Evolutionary conservation across 2,329 filamentous ascomycete genomes (phyloP), one percentile per base, ranked within the genome.

Genomic region (Kalmusia sp.): DNA sequence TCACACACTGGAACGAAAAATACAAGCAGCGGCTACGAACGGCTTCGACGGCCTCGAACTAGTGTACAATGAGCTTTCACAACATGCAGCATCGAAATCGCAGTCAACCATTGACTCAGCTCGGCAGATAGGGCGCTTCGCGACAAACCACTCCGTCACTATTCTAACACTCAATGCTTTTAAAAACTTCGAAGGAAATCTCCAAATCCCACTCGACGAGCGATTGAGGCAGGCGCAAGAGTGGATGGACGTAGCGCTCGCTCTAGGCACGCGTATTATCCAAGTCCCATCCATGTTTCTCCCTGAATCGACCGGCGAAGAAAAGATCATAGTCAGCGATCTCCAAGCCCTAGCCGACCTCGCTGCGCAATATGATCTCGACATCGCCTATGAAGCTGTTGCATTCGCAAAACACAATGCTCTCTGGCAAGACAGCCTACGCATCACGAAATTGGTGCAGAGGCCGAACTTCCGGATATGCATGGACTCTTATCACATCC

Each of bases 11-110:
- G 37, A 55, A 17, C 34, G 31, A 6, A 58, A 55, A 38, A 35
- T 58, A 25, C 40, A 17, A 11, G 47, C 49, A 28, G 55, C 57
- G 5, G 55, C 55, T 2, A 14, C 12, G 2, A 43, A 54, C 24
- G 46, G 51, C 14, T 58, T 60, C 28, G 24, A 34, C 28, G 56
- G 50, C 19, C 21, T 51, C 9, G 53, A 56, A 40, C 46, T 59
- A 21, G 50, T 54, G 6, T 40, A 49, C 31, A 34, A 43, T 14
- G 48, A 43, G 17, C 15, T 50, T 6, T 19, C 41, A 4, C 35
- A 43, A 22, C 19, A 51, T 44, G 28, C 48, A 31, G 14, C 21
- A 25, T 35, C 15, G 14, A n/a, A 51, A 6, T 27, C 27, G 4
- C 38, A 51, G n/a, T 25, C 48, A 12, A 11, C 28, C 15, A 17